Base-by-base conservation (phyloP, 1,284 basidiomycete genomes). In the Dichomitus squalens region DNA sequence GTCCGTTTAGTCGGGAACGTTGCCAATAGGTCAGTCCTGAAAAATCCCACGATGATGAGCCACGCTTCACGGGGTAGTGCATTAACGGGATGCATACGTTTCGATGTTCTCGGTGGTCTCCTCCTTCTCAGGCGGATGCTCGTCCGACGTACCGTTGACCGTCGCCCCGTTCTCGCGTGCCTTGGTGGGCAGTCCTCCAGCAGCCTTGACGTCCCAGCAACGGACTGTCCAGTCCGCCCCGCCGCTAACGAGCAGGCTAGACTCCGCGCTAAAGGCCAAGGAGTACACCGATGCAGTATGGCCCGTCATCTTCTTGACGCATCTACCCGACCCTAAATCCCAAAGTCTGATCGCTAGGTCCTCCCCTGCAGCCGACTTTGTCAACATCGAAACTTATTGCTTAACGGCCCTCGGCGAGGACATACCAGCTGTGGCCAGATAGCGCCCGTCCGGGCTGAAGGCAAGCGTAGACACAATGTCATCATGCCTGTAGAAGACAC, bases 241-340 rank as follows among this genome's bases (percentile, higher is more conserved):
- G 4, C 95, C 94, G 55, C 92, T 94, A 2, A 98, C 91, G 29
- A 99, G 84, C 57, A 98, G 74, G 1, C 87, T 88, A 0, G 95
- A 95, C 72, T 98, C 96, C 12, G 89, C 90, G 60, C 92, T 95
- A 74, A 98, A 99, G 1, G 92, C 84, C 27, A 99, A 82, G 5
- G 93, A 93, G 70, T 97, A 91, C 53, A 99, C 86, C 0, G 94
- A 88, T 16, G 90, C 87, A 0, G 85, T 88, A 72, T 99, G 97
- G 0, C 97, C 97, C 18, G 86, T 88, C 95, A 99, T 98, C 73
- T 95, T 96, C 79, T 99, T 99, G 66, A 99, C 88, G 46, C 94
- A 85, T 58, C 90, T 86, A 7, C 96, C 95, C 23, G 93, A 94
- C 2, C 93, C 93, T 47, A 99, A 80, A 69, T 99, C 96, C 97